Percentiles rank a stretch among this genome's conserved stretches.
Evolutionary conservation across 306 rosid species (phyloP).

Genomic region (Hippophae rhamnoides): DNA sequence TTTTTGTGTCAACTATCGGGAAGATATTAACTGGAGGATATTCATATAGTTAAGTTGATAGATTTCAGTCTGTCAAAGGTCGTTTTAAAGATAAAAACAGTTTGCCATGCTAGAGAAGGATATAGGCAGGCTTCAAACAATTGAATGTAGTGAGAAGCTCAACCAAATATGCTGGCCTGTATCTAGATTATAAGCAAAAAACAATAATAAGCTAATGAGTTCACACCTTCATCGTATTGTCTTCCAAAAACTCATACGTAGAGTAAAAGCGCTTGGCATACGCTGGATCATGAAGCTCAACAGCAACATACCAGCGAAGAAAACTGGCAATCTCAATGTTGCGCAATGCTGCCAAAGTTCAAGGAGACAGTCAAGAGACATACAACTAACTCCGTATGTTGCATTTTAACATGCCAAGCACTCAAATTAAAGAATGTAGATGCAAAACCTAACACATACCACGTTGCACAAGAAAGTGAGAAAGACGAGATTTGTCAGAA

Average conservation of each 20-base stretch:
- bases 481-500: conserved; percentile 87
- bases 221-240: conserved; percentile 91
- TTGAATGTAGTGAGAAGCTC: background rate
- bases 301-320: conserved; percentile 99
- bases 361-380: conserved; percentile 27
- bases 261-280: conserved; percentile 89
- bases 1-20: background rate
- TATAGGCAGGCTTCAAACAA: background rate
- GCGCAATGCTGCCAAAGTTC: conserved; percentile 54
- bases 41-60: background rate
- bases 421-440: conserved; percentile 1
- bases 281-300: conserved; percentile 89
- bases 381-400: conserved; percentile 15
- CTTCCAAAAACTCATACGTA: conserved; percentile 87
- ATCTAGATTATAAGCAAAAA: background rate
- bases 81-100: background rate
- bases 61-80: background rate
- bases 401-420: conserved; percentile 22
- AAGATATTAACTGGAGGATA: background rate
- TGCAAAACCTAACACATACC: conserved; percentile 37
- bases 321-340: conserved; percentile 96
- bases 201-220: conserved; percentile 14
- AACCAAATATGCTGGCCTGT: background rate
- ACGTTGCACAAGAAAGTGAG: conserved; percentile 84
- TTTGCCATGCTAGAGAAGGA: background rate